Percentiles rank a stretch among this genome's conserved stretches.
Evolutionary conservation across 1,284 basidiomycete species (phyloP).

Genomic region (Cryptococcus sp.): DNA sequence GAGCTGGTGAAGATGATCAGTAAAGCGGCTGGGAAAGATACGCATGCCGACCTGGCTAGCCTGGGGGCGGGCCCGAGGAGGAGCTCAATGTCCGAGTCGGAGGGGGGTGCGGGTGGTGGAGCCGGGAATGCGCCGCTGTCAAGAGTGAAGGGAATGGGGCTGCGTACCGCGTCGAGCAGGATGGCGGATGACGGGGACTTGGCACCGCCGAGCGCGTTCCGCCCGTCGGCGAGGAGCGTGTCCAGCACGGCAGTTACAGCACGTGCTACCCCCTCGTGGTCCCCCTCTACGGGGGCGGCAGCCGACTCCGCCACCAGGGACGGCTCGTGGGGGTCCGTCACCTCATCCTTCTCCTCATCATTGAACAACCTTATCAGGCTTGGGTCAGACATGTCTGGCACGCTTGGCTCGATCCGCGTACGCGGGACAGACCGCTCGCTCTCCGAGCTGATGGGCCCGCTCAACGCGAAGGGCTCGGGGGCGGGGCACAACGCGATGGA

Average conservation of each 20-base stretch:
- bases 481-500: conserved; percentile 10
- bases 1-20: conserved; percentile 27
- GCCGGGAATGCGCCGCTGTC: too few species aligned
- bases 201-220: conserved; percentile 15
- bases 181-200: neutral
- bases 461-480: conserved; percentile 14
- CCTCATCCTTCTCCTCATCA: conserved; percentile 33
- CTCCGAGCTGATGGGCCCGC: conserved; percentile 27
- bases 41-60: neutral
- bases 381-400: conserved; percentile 25
- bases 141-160: too few species aligned
- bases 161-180: too few species aligned
- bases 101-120: too few species aligned
- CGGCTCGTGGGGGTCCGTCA: conserved; percentile 33
- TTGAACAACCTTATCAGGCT: conserved; percentile 33
- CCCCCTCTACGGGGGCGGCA: neutral
- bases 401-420: conserved; percentile 26
- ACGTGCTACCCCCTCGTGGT: neutral
- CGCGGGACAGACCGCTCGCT: conserved; percentile 27
- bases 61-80: too few species aligned
- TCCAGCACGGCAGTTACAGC: conserved; percentile 7
- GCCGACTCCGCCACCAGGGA: conserved; percentile 14
- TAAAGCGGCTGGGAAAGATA: conserved; percentile 30
- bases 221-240: conserved; percentile 6
- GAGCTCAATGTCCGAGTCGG: too few species aligned